Base-by-base conservation (phyloP, 108 stramenopile genomes). In the Aureococcus anophagefferens region DNA sequence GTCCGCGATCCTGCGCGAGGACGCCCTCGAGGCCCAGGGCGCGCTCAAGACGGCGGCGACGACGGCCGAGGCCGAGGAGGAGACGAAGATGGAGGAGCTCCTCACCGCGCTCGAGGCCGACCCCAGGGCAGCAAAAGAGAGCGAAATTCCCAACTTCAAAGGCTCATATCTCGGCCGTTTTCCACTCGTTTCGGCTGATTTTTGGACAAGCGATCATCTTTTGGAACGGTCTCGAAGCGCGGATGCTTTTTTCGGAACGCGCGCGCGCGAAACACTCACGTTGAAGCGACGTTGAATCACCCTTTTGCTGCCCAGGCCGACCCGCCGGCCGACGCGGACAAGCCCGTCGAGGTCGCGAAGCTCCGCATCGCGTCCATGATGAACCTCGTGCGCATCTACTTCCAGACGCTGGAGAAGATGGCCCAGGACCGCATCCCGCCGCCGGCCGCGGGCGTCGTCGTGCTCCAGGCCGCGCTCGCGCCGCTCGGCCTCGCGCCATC, bases 1-100 rank as follows among this genome's bases (percentile, higher is more conserved):
- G 21, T 59, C 51, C 7, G 51, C 51, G 51, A 59, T 59, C 7
- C 51, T 59, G 0, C 51, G 51, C 21, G 51, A 71, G 40, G 70
- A 46, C 30, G 63, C 37, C 25, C 25, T 62, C 34, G 51, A 0
- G 25, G 21, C 30, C 0, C 30, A 33, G 5, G 59, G 46, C n/a
- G 37, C 51, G 35, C 25, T 16, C 30, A 32, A 21, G 3, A 29
- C 9, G 30, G 69, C 51, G 13, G 69, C 46, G 51, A 33, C 32
- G 1, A 51, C 46, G n/a, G 59, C 32, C 7, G 40, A 44, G 25
- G 51, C 51, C 21, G 51, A 16, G 14, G 21, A 17, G 21, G 63
- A 33, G 25, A 64, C 33, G 29, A 62, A 62, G 30, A 37, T 35
- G 35, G 70, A 71, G 70, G 34, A 63, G 63, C 15, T 33, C 46